Percentiles rank a stretch among this genome's conserved stretches.
These are phyloP conservation scores for Mallotus japonicus DNA, from an alignment of 441 rosid species.

Conservation along the genomic window DNA sequence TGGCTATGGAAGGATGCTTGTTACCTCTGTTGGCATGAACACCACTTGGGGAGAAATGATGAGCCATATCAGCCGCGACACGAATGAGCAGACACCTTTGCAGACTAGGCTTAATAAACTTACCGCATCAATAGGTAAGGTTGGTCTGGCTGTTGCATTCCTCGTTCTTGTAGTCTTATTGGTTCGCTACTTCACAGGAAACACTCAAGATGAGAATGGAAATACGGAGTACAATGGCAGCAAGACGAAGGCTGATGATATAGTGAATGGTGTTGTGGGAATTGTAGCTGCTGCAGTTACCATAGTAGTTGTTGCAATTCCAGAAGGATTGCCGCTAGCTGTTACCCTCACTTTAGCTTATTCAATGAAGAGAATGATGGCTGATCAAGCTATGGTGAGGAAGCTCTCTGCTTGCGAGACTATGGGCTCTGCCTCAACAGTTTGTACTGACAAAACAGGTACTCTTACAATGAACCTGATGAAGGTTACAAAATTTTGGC, in stretches of 20 bases:
- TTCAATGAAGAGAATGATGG: constrained; percentile 57
- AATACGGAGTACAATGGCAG: constrained; percentile 24
- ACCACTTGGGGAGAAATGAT: constrained; percentile 51
- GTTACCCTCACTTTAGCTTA: constrained; percentile 47
- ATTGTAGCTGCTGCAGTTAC: constrained; percentile 46
- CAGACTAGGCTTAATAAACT: constrained; percentile 1
- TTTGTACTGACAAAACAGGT: constrained; percentile 47
- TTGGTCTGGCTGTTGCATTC: constrained; percentile 38
- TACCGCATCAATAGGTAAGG: constrained; percentile 22
- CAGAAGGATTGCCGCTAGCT: constrained; percentile 55
- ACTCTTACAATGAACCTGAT: constrained; percentile 41
- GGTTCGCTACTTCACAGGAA: constrained; percentile 43
- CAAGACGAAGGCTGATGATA: constrained; percentile 31
- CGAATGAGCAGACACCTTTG: constrained; percentile 38
- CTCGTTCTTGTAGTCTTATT: constrained; percentile 40
- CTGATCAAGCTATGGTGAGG: constrained; percentile 42
- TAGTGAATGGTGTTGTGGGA: constrained; percentile 32
- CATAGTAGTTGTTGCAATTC: constrained; percentile 49
- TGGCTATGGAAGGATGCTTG: constrained; percentile 41
- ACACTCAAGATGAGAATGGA: constrained; percentile 39
- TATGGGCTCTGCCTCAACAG: constrained; percentile 45
- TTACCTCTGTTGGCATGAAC: constrained; percentile 42
- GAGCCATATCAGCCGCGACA: constrained; percentile 33
- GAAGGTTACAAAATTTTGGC: constrained; percentile 36
- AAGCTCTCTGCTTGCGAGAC: constrained; percentile 44